phyloP scores from a whole-genome alignment of 805 yeast genomes.

The Yarrowia sp. region DNA sequence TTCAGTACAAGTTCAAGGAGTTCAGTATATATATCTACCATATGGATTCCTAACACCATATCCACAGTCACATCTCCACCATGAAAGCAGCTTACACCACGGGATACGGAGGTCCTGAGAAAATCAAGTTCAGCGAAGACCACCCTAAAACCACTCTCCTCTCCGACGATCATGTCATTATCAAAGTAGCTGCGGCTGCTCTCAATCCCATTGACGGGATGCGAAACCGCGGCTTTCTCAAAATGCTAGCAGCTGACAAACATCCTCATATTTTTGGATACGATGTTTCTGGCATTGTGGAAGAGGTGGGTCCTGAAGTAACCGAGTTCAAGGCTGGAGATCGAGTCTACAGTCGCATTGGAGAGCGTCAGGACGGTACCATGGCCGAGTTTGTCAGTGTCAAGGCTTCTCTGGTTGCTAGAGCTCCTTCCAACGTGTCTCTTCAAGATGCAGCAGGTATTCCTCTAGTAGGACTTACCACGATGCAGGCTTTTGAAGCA shows the following conservation, averaged over 20 bases:
- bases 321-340: slow-evolving; percentile 30
- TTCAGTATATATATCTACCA: too few relatives aligned
- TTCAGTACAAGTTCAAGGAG: background rate
- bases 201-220: slow-evolving; percentile 33
- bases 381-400: slow-evolving; percentile 29
- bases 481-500: slow-evolving; percentile 27
- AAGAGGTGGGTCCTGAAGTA: slow-evolving; percentile 30
- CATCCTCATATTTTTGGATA: slow-evolving; percentile 30
- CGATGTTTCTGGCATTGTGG: slow-evolving; percentile 33
- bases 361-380: slow-evolving; percentile 25
- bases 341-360: slow-evolving; percentile 26
- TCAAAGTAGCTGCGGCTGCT: slow-evolving; percentile 31
- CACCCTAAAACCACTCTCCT: background rate
- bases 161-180: slow-evolving; percentile 24
- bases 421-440: slow-evolving; percentile 29
- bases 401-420: slow-evolving; percentile 17
- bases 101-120: slow-evolving; percentile 2
- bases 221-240: slow-evolving; percentile 26
- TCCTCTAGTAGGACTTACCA: slow-evolving; percentile 30
- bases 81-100: slow-evolving; percentile 18
- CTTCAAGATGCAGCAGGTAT: slow-evolving; percentile 30
- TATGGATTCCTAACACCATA: too few relatives aligned
- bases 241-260: slow-evolving; percentile 4
- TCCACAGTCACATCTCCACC: too few relatives aligned
- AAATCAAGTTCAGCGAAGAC: background rate